Evolutionary conservation across 495 filamentous ascomycete species (phyloP).

Genomic region (Penicillium fimorum): DNA sequence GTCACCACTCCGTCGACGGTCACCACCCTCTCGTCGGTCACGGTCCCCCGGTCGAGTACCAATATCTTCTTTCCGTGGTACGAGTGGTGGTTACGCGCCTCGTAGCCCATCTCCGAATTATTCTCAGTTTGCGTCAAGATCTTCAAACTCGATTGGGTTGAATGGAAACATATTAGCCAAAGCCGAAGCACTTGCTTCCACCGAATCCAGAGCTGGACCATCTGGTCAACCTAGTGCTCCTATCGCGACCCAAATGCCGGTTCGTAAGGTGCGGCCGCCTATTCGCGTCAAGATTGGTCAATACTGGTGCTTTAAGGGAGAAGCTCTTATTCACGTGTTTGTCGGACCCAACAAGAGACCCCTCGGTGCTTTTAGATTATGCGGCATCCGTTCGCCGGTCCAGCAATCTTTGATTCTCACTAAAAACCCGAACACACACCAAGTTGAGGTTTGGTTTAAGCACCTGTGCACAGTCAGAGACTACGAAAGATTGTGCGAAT

Average conservation of each 20-base stretch:
- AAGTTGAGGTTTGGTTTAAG: slow-evolving; percentile 41
- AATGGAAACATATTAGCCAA: background rate
- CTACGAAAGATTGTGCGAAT: slow-evolving; percentile 38
- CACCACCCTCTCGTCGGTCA: background rate
- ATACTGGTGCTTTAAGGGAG: slow-evolving; percentile 24
- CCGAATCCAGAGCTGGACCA: background rate
- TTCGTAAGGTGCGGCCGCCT: background rate
- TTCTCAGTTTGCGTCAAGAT: background rate
- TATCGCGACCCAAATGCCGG: background rate
- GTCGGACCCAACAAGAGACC: slow-evolving; percentile 36
- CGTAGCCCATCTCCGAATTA: background rate
- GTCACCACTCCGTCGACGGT: background rate
- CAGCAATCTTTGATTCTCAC: slow-evolving; percentile 20
- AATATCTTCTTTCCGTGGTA: background rate
- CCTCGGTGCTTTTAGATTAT: slow-evolving; percentile 41
- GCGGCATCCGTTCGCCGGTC: slow-evolving; percentile 26
- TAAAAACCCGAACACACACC: background rate
- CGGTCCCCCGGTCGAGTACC: background rate
- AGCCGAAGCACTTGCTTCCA: background rate
- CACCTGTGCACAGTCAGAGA: slow-evolving; percentile 36
- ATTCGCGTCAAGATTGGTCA: background rate
- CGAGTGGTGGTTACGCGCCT: background rate
- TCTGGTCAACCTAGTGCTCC: background rate
- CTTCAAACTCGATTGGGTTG: background rate
- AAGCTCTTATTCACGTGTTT: slow-evolving; percentile 29